Evolutionary conservation across 768 basidiomycete species (phyloP).

Genomic region (Calocera viscosa): DNA sequence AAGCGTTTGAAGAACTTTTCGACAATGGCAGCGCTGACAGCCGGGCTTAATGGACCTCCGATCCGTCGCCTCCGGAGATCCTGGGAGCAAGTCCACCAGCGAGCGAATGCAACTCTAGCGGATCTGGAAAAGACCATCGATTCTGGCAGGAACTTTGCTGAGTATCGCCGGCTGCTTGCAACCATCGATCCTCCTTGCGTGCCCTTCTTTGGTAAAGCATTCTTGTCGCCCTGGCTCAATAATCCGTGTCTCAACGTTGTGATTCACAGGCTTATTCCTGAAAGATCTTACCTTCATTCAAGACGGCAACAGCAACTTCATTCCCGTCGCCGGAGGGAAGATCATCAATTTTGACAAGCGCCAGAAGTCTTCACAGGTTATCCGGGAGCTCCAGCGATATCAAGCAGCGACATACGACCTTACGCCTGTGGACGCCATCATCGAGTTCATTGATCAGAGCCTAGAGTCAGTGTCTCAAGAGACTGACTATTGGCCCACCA

Average conservation of each 20-base stretch:
- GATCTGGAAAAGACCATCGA: constrained; percentile 83
- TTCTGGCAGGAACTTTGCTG: constrained; percentile 86
- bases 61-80: constrained; percentile 87
- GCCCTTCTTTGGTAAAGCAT: constrained; percentile 74
- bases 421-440: constrained; percentile 49
- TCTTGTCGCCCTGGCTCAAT: neutral
- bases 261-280: constrained; percentile 73
- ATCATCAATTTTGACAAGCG: constrained; percentile 95
- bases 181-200: constrained; percentile 84
- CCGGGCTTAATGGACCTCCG: constrained; percentile 85
- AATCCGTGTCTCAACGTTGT: neutral
- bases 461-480: constrained; percentile 59
- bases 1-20: constrained; percentile 85
- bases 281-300: constrained; percentile 96
- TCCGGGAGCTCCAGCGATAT: constrained; percentile 93
- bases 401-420: constrained; percentile 87
- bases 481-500: constrained; percentile 59
- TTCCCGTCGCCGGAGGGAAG: constrained; percentile 44
- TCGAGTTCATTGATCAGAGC: constrained; percentile 64
- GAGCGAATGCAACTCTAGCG: constrained; percentile 58
- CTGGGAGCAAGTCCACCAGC: constrained; percentile 75
- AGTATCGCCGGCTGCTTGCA: constrained; percentile 75
- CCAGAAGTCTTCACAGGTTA: constrained; percentile 89
- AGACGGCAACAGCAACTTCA: constrained; percentile 78
- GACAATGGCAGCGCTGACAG: constrained; percentile 91